Evolutionary conservation across 306 rosid species (phyloP).

Genomic region (Trifolium fragiferum): DNA sequence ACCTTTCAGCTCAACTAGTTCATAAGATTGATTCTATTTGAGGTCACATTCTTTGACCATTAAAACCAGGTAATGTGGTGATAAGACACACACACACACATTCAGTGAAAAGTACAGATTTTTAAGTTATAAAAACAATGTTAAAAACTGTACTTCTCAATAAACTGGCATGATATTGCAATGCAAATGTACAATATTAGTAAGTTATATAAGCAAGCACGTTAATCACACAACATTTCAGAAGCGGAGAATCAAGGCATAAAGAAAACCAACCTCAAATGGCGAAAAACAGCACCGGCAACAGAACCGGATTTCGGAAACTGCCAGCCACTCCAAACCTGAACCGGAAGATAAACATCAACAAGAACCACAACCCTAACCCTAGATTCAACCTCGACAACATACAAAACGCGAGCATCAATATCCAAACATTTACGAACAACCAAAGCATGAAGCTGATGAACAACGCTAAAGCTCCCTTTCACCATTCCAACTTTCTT

Average conservation of each 20-base stretch:
- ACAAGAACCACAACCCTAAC: conserved; percentile 68
- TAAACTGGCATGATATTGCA: neutral
- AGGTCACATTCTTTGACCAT: conserved; percentile 5
- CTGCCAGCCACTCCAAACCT: conserved; percentile 82
- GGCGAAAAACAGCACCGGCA: conserved; percentile 75
- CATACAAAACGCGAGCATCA: conserved; percentile 57
- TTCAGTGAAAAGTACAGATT: conserved; percentile 2
- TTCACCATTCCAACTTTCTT: conserved; percentile 69
- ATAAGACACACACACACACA: neutral
- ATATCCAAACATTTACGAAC: conserved; percentile 57
- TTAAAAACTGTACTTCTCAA: neutral
- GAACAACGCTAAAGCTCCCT: conserved; percentile 83
- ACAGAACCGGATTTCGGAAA: conserved; percentile 61
- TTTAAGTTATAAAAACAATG: neutral
- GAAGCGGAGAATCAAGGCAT: neutral
- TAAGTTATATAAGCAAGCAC: neutral
- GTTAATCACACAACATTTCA: neutral
- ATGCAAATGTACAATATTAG: neutral
- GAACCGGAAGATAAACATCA: conserved; percentile 71
- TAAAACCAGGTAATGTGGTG: conserved; percentile 11
- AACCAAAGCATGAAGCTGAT: conserved; percentile 76
- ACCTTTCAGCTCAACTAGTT: conserved; percentile 20
- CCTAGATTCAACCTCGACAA: conserved; percentile 47
- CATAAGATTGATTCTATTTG: neutral
- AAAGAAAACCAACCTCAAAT: conserved; percentile 65